Base-by-base conservation (phyloP, 164 flowering plant genomes). In the Umbilicus rupestris region DNA sequence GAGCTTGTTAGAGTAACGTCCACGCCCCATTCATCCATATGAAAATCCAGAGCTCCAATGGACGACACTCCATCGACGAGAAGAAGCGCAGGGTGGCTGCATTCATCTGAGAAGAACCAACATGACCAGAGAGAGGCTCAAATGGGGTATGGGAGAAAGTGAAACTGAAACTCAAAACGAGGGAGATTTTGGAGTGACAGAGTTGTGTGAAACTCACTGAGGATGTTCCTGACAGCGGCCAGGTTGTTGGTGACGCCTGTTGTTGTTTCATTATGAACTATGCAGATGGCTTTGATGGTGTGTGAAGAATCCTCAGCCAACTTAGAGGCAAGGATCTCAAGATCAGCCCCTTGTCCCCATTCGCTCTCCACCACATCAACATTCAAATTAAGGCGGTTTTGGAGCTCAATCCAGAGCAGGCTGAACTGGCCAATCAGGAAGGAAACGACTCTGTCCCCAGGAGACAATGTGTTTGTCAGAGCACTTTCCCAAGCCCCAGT, bases 401-500 rank as follows among this genome's bases (percentile, higher is more conserved):
- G 95, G 78, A 87, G 97, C 73, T 93, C 97, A 66, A 93, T 89
- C 98, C 97, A 93, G 5, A 93, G 89, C 81, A 90, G 77, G 73
- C 97, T 90, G 83, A 90, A 93, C 77, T 93, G 98, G 15, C 98
- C 98, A 28, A 90, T 89, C 72, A 89, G 77, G 79, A 93, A 93
- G 0, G 98, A 89, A 2, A 93, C 75, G 39, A 67, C 87, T 39
- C 90, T 77, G 66, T 90, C 97, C 47, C 97, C 92, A 50, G 98
- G 98, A 14, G 98, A 89, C 28, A 93, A 65, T 0, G 97, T 93
- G 78, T 93, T 93, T 57, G 98, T 93, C 39, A 93, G 83, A 17
- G 98, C 96, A 81, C 98, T 93, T 72, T 90, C 98, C 97, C 97
- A 93, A 60, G 98, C 98, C 46, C 98, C 98, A 73, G 97, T 94